Conservation (phyloP, 164 flowering plant genomes). For the Chimonanthus salicifolius region DNA sequence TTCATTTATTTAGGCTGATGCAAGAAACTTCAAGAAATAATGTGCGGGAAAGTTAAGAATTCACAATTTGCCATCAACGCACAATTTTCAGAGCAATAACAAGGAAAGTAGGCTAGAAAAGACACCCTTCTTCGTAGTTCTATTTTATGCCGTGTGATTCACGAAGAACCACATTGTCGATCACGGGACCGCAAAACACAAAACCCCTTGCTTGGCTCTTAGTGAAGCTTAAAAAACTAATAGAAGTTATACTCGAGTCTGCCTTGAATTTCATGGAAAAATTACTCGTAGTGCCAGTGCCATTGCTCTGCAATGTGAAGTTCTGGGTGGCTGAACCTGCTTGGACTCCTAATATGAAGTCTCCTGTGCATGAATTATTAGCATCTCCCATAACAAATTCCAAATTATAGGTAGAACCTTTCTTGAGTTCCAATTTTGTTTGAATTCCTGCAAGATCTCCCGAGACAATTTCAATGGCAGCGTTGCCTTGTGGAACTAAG, state of each 20-base stretch:
- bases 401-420: slow-evolving; percentile 28
- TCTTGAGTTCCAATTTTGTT: slow-evolving; percentile 18
- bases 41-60: no score
- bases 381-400: slow-evolving; percentile 43
- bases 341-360: slow-evolving; percentile 30
- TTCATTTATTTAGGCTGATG: no score
- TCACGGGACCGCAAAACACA: slow-evolving; percentile 39
- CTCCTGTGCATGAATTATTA: slow-evolving; percentile 37
- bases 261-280: slow-evolving; percentile 32
- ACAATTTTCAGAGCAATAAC: background rate
- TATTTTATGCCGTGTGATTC: slow-evolving; percentile 21
- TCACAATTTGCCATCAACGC: no score
- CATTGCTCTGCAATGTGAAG: slow-evolving; percentile 31
- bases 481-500: slow-evolving; percentile 43
- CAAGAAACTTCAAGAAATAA: no score
- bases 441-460: slow-evolving; percentile 32
- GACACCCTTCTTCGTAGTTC: slow-evolving; percentile 1
- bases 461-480: slow-evolving; percentile 41
- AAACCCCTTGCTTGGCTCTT: slow-evolving; percentile 30
- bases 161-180: slow-evolving; percentile 35
- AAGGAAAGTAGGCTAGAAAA: slow-evolving; percentile 9
- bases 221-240: slow-evolving; percentile 35
- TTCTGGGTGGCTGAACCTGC: slow-evolving; percentile 35
- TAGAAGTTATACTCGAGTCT: slow-evolving; percentile 22
- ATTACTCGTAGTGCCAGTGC: slow-evolving; percentile 31